Percentiles rank a stretch among this genome's conserved stretches.
Evolutionary conservation across 192 early-diverging fungal species (phyloP).

Genomic region (Podila clonocystis): DNA sequence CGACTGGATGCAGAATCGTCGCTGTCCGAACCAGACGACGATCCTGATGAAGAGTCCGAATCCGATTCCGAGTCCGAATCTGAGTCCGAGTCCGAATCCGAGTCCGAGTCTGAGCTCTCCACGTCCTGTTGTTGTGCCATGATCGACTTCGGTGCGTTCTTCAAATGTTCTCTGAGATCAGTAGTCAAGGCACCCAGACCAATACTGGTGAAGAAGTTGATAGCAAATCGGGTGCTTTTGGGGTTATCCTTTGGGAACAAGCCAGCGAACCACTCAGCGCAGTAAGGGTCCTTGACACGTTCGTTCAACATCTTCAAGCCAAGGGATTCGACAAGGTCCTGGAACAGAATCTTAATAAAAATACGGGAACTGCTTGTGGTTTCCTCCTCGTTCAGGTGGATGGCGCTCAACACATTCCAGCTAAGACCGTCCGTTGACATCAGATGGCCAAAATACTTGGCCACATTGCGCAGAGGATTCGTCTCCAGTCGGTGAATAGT

Average conservation of each 20-base stretch:
- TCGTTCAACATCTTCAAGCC: slow-evolving; percentile 84
- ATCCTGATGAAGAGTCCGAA: neutral
- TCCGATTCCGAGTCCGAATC: slow-evolving; percentile 49
- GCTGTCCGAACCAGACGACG: too few relatives aligned
- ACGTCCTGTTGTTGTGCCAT: slow-evolving; percentile 69
- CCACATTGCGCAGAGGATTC: slow-evolving; percentile 92
- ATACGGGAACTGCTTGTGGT: slow-evolving; percentile 97
- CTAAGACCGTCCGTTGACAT: slow-evolving; percentile 84
- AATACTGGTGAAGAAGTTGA: slow-evolving; percentile 98
- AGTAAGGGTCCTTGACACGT: slow-evolving; percentile 71
- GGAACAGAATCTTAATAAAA: slow-evolving; percentile 95
- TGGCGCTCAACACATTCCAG: slow-evolving; percentile 82
- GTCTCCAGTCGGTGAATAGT: slow-evolving; percentile 95
- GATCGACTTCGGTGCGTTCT: slow-evolving; percentile 73
- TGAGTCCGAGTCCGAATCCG: slow-evolving; percentile 40
- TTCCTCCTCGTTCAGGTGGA: slow-evolving; percentile 93
- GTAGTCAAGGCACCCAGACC: slow-evolving; percentile 92
- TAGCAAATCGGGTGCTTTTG: slow-evolving; percentile 91
- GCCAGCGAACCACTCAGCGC: slow-evolving; percentile 81
- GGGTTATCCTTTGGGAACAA: slow-evolving; percentile 93
- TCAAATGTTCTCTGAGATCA: slow-evolving; percentile 89
- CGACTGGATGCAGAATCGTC: too few relatives aligned
- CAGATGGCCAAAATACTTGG: slow-evolving; percentile 90
- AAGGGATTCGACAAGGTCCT: slow-evolving; percentile 85
- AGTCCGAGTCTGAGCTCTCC: slow-evolving; percentile 47